phyloP scores from a whole-genome alignment of 805 yeast genomes.

The Ogataea ganodermae region DNA sequence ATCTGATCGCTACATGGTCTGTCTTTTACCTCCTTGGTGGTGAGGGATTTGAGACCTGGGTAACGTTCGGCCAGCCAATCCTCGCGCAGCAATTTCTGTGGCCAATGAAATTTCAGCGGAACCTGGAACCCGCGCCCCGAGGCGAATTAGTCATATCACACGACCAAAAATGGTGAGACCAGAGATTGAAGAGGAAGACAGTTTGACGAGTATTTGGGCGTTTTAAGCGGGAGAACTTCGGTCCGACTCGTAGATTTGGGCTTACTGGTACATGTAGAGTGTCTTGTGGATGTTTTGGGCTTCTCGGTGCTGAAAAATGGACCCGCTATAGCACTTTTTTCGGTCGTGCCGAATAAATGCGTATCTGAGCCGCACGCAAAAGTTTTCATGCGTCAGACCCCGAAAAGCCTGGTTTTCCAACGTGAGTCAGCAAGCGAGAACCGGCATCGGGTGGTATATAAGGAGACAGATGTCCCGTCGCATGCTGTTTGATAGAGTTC shows the following conservation, averaged over 20 bases:
- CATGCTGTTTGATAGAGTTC: no score
- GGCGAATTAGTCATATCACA: not conserved
- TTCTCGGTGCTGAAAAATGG: not conserved
- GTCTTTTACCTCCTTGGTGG: not conserved
- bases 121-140: conserved; percentile 3
- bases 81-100: conserved; percentile 5
- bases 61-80: conserved; percentile 2
- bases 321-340: not conserved
- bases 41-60: not conserved
- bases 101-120: conserved; percentile 6
- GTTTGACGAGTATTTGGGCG: not conserved
- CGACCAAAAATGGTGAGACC: not conserved
- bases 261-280: not conserved
- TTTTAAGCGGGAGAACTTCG: not conserved
- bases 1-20: not conserved
- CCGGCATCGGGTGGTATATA: not conserved
- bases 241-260: not conserved
- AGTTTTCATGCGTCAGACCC: conserved; percentile 12
- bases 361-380: conserved; percentile 13
- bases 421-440: conserved; percentile 1
- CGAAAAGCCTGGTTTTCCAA: not conserved
- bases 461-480: not conserved
- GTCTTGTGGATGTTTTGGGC: not conserved
- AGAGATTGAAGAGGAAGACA: not conserved
- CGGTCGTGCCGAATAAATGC: not conserved